phyloP scores from a whole-genome alignment of 495 filamentous ascomycete genomes.

The Amniculicola lignicola region DNA sequence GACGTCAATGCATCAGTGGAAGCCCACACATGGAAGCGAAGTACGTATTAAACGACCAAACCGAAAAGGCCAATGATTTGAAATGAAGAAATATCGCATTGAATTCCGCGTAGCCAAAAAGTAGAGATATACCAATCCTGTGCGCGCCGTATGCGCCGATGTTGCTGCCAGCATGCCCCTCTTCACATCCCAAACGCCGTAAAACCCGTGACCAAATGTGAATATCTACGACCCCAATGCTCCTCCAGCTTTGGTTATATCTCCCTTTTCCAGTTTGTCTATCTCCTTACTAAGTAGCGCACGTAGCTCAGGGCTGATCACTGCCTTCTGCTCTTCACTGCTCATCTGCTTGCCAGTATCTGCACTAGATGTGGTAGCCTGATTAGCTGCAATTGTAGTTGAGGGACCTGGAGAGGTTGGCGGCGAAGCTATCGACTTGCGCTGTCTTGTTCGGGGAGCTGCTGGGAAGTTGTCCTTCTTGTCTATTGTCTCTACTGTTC shows the following conservation, averaged over 20 bases:
- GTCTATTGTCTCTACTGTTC: constrained; percentile 83
- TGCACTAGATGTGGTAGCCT: constrained; percentile 22
- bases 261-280: constrained; percentile 56
- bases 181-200: too few relatives aligned
- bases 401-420: constrained; percentile 27
- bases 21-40: too few relatives aligned
- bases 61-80: too few relatives aligned
- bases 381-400: constrained; percentile 16
- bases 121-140: too few relatives aligned
- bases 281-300: constrained; percentile 70
- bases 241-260: constrained; percentile 44
- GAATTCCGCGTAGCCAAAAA: too few relatives aligned
- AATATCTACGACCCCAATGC: too few relatives aligned
- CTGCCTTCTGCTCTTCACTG: constrained; percentile 46
- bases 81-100: too few relatives aligned
- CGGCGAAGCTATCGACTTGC: constrained; percentile 35
- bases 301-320: constrained; percentile 80
- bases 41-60: too few relatives aligned
- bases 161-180: too few relatives aligned
- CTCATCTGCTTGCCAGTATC: constrained; percentile 33
- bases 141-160: too few relatives aligned
- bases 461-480: constrained; percentile 78
- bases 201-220: too few relatives aligned
- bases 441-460: constrained; percentile 55
- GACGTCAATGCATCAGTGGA: too few relatives aligned